Evolutionary conservation across 2,329 filamentous ascomycete species (phyloP), one percentile per base, ranked within the genome.

Genomic region (Ophiostoma triangulosporum): DNA sequence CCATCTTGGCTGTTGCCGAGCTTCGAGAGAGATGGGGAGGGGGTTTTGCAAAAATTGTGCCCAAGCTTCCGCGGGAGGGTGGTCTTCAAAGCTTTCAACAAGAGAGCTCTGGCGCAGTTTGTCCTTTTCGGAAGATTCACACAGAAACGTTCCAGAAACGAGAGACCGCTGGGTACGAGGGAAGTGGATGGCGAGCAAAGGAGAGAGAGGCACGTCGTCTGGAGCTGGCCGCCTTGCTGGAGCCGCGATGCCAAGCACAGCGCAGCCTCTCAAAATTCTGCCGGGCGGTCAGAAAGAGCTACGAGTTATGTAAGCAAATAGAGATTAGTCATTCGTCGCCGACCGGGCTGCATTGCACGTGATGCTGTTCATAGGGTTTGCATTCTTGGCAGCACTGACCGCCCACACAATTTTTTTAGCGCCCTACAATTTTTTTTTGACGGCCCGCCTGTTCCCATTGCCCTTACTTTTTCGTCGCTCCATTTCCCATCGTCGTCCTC

Each of bases 1-100:
- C 80, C 82, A 83, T 84, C 62, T 69, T 82, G 66, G 64, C 24
- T n/a, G n/a, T n/a, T n/a, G n/a, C n/a, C n/a, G n/a, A 24, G 35
- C 48, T 35, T 46, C 27, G 20, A 29, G 6, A 36, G 32, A 50
- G 48, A 38, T 22, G 32, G 33, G 32, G 27, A 45, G 54, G 51
- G 38, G 24, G n/a, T n/a, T 52, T 57, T 52, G 46, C 52, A 55
- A 55, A 55, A 57, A 52, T 57, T 50, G 40, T 14, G 52, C 52
- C 48, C 50, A 51, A 53, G 49, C 48, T 49, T 56, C 43, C 50
- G 35, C 20, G 29, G 6, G 12, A 20, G 22, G 14, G 27, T 35
- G 46, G 12, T 56, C 54, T 56, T 56, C 54, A 56, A 51, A 56
- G 54, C 48, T 43, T 31, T 43, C 38, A 6, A 40, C 6, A 31